These are phyloP conservation scores for Arthrobotrys iridis DNA, from an alignment of 2,329 filamentous ascomycete species.

Conservation along the genomic window DNA sequence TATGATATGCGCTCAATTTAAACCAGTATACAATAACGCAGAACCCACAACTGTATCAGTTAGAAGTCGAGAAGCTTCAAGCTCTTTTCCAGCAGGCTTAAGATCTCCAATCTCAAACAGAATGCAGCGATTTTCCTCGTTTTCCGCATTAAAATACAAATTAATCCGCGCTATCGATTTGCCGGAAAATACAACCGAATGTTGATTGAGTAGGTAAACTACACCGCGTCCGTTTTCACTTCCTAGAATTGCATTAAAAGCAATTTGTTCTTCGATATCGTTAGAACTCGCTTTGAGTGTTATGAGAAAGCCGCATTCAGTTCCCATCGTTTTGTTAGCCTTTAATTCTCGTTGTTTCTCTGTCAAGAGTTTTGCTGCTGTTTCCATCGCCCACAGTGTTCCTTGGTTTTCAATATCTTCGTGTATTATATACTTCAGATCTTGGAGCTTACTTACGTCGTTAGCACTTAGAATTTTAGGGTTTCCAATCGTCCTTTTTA, in stretches of 20 bases:
- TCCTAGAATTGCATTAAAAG: conserved; percentile 20
- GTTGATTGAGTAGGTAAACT: conserved; percentile 6
- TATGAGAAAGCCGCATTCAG: background rate
- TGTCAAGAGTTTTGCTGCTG: background rate
- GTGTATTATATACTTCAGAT: background rate
- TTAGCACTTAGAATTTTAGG: background rate
- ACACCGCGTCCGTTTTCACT: background rate
- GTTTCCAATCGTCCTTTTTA: background rate
- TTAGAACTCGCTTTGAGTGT: background rate
- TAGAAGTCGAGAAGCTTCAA: background rate
- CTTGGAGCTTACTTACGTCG: background rate
- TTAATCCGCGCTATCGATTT: conserved; percentile 16
- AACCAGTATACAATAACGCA: too few species aligned
- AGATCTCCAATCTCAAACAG: background rate
- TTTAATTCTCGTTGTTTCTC: background rate
- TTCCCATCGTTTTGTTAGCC: background rate
- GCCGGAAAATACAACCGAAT: background rate
- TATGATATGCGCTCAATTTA: too few species aligned
- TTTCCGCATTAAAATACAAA: background rate
- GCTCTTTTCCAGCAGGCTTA: background rate
- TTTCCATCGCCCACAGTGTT: background rate
- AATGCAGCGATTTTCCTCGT: background rate
- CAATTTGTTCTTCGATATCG: background rate
- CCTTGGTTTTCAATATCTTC: background rate
- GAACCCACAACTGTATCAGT: background rate